These are phyloP conservation scores for Cordia subcordata DNA, from an alignment of 257 asterid genomes.

Conservation along the genomic window DNA sequence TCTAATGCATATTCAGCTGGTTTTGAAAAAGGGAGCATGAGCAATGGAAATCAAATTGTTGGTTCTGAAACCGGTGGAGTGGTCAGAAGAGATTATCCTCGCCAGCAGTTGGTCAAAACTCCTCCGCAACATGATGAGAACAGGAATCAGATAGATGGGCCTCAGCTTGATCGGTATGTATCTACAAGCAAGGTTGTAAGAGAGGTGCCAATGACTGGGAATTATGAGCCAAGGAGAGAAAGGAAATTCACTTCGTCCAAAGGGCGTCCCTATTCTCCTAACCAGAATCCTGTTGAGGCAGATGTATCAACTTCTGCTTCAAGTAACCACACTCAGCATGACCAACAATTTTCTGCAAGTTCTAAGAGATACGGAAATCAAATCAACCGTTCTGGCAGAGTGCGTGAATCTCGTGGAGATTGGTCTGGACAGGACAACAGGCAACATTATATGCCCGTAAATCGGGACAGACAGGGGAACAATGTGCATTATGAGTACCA, in stretches of 20 bases:
- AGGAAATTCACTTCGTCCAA: slow-evolving; percentile 38
- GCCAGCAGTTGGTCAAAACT: slow-evolving; percentile 23
- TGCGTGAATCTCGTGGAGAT: slow-evolving; percentile 51
- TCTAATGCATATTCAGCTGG: slow-evolving; percentile 31
- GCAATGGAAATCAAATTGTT: slow-evolving; percentile 28
- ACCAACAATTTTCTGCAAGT: slow-evolving; percentile 19
- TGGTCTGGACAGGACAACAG: slow-evolving; percentile 33
- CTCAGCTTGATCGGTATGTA: slow-evolving; percentile 26
- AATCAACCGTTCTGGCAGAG: slow-evolving; percentile 33
- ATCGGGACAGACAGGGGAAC: slow-evolving; percentile 57
- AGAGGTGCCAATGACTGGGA: slow-evolving; percentile 28
- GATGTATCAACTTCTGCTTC: slow-evolving; percentile 29
- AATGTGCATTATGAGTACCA: slow-evolving; percentile 70
- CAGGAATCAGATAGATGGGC: slow-evolving; percentile 17
- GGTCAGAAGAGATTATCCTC: slow-evolving; percentile 41
- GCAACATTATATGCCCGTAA: background rate
- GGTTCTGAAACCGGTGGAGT: slow-evolving; percentile 29
- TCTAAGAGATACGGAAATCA: slow-evolving; percentile 41
- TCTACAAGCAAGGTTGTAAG: slow-evolving; percentile 19
- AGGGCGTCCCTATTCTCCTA: slow-evolving; percentile 50
- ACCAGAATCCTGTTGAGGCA: slow-evolving; percentile 37
- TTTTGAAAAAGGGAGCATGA: slow-evolving; percentile 37
- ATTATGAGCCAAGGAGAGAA: slow-evolving; percentile 39
- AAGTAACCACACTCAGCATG: slow-evolving; percentile 27
- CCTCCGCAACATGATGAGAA: slow-evolving; percentile 24